A percentile compares a stretch with the other conserved stretches of the same genome.
Conservation (phyloP, 305 asterid species). For the Solanum hybrid region DNA sequence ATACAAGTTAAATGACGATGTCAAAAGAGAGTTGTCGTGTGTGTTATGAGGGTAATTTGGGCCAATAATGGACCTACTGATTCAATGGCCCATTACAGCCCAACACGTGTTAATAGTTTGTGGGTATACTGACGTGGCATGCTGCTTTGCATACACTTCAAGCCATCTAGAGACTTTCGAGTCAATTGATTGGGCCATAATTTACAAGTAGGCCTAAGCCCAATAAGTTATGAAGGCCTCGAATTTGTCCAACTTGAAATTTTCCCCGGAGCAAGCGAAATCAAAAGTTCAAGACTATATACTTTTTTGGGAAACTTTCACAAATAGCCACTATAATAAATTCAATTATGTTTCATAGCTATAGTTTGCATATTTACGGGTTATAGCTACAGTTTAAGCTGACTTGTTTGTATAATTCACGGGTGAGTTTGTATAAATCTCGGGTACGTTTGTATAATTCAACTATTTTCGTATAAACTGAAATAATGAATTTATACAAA, state of each 20-base stretch:
- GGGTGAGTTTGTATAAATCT: too few species aligned
- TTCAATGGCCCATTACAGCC: neutral
- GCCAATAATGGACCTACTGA: neutral
- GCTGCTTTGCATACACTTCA: neutral
- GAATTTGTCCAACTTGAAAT: neutral
- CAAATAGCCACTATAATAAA: too few species aligned
- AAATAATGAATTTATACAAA: too few species aligned
- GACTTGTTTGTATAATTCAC: too few species aligned
- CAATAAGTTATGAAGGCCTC: neutral
- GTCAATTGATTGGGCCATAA: neutral
- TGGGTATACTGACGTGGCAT: neutral
- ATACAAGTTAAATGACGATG: neutral
- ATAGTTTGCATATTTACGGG: too few species aligned
- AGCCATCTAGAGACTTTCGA: neutral
- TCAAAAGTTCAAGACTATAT: neutral
- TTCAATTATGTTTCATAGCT: too few species aligned
- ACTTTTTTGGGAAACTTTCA: too few species aligned
- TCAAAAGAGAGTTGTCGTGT: neutral
- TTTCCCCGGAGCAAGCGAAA: neutral
- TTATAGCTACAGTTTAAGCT: too few species aligned
- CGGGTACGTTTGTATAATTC: too few species aligned
- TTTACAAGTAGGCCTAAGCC: neutral
- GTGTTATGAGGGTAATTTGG: neutral
- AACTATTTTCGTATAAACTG: too few species aligned
- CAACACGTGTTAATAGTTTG: neutral